Conservation (phyloP, 1,284 basidiomycete species). For the Pascua sp. region DNA sequence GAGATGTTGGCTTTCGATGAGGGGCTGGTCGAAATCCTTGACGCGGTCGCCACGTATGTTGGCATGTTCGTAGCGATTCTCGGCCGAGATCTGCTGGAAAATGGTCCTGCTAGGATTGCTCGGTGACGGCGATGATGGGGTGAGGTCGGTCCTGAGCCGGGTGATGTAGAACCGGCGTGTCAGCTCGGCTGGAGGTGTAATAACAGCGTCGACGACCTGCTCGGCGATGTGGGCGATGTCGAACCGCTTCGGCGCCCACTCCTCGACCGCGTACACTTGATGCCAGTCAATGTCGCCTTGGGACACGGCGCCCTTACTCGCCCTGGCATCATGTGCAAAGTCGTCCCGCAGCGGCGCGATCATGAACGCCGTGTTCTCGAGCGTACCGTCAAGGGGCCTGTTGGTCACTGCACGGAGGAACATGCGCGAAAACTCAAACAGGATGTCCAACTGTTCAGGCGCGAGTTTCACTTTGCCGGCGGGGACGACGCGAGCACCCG, state of each 20-base stretch:
- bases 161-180: slow-evolving; percentile 21
- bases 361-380: slow-evolving; percentile 23
- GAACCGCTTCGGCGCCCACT: slow-evolving; percentile 13
- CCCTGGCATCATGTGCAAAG: neutral
- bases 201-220: slow-evolving; percentile 25
- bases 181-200: slow-evolving; percentile 23
- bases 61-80: neutral
- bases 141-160: slow-evolving; percentile 25
- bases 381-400: slow-evolving; percentile 17
- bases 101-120: neutral
- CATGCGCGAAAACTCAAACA: slow-evolving; percentile 25
- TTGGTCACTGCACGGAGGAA: slow-evolving; percentile 31
- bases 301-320: neutral
- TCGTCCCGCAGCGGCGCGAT: slow-evolving; percentile 25
- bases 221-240: slow-evolving; percentile 11
- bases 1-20: slow-evolving; percentile 22
- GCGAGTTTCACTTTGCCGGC: neutral
- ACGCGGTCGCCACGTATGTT: neutral
- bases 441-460: slow-evolving; percentile 13
- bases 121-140: slow-evolving; percentile 20
- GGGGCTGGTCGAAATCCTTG: slow-evolving; percentile 16
- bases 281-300: slow-evolving; percentile 33
- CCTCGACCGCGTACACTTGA: slow-evolving; percentile 21
- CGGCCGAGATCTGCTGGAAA: neutral
- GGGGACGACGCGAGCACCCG: no score